Evolutionary conservation across 495 filamentous ascomycete species (phyloP), one percentile per base, ranked within the genome.

Genomic region (Tuber microsphaerosporum): DNA sequence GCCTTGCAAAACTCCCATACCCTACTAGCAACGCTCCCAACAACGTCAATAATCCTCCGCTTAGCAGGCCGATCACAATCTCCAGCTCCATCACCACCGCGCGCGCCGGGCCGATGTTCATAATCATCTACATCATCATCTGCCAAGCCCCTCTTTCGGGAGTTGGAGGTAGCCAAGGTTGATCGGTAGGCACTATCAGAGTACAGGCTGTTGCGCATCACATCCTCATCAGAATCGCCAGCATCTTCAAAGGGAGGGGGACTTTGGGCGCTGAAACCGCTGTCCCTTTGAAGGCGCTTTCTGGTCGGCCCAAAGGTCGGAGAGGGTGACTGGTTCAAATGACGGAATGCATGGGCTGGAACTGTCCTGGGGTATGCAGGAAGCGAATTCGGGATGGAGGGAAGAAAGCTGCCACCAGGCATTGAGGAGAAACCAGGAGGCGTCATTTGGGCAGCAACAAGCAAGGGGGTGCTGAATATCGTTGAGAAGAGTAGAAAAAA

Each of bases 1-100:
- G 79, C 78, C 41, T 78, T 81, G 51, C 80, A 81, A 71, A 82
- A 80, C 65, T 82, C 77, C 81, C 81, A 82, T n/a, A 82, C 78
- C 26, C 80, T 75, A 31, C 81, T 81, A 20, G 80, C 73, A 8
- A 82, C 81, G 42, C 81, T 82, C 17, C 81, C 81, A 39, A 83
- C 81, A 31, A 83, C 81, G 44, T 83, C 81, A 61, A 83, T 83
- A 69, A 83, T 83, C 44, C 81, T 71, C 37, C 81, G 48, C 41
- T 83, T 83, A 10, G 76, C 71, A 31, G 73, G 73, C 2, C 79
- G 73, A 14, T 75, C 77, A 31, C 74, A 74, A 17, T 79, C 73
- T 12, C 71, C 77, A 7, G 77, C n/a, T 12, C 42, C 12, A n/a
- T 71, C 71, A 8, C 71, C 37, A 26, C 68, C 71, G 34, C 74